A percentile compares a stretch with the other conserved stretches of the same genome.
Conservation (phyloP, 306 rosid genomes). For the Carpinus fangiana region DNA sequence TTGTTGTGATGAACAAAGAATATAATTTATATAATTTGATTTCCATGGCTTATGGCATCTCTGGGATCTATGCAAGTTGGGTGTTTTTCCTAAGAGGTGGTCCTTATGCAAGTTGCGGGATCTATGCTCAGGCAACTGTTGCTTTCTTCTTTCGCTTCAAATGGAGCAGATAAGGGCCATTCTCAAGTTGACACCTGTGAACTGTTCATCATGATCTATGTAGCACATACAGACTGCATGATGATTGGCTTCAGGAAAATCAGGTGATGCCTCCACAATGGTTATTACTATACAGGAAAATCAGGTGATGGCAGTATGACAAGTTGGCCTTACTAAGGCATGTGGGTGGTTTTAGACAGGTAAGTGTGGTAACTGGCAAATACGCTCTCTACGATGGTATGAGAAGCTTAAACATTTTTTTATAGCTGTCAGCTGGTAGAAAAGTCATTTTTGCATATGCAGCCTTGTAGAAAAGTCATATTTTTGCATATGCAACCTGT, state of each 20-base stretch:
- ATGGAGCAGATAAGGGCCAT: background rate
- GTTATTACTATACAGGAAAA: background rate
- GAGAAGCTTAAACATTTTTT: background rate
- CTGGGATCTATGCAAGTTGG: background rate
- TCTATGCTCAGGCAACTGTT: background rate
- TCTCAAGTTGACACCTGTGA: background rate
- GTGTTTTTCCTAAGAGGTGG: background rate
- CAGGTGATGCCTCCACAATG: background rate
- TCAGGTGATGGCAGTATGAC: background rate
- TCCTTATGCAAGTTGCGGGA: background rate
- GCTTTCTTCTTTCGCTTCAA: background rate
- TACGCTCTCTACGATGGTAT: background rate
- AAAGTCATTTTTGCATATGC: background rate
- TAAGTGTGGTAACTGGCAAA: background rate
- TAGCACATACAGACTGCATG: background rate
- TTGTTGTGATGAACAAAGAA: background rate
- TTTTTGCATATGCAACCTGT: background rate
- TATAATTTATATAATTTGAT: background rate
- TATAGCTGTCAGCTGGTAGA: background rate
- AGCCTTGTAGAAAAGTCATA: background rate
- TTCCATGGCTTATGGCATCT: background rate
- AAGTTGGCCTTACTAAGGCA: background rate
- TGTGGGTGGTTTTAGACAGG: background rate
- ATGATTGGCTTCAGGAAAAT: background rate
- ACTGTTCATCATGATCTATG: background rate